Evolutionary conservation across 164 flowering plant species (phyloP).

Genomic region (Macadamia tetraphylla): DNA sequence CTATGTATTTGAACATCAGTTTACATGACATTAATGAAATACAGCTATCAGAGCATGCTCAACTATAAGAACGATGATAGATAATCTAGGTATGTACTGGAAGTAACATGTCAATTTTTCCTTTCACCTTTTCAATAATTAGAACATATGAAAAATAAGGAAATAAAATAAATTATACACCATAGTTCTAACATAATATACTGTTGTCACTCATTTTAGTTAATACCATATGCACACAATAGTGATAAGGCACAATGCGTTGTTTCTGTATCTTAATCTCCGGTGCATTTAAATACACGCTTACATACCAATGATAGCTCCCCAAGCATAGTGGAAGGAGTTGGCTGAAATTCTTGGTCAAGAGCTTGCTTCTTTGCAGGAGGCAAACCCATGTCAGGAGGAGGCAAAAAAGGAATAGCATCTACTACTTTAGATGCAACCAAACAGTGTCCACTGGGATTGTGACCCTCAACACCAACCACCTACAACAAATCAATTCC

Average conservation of each 20-base stretch:
- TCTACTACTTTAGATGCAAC: constrained; percentile 73
- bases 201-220: not conserved
- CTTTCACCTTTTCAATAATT: not conserved
- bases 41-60: not conserved
- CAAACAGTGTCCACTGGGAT: constrained; percentile 96
- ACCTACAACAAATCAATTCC: constrained; percentile 38
- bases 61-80: no score
- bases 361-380: constrained; percentile 77
- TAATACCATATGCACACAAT: not conserved
- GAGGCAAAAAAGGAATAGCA: constrained; percentile 41
- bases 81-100: not conserved
- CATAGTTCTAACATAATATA: no score
- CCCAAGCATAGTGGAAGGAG: constrained; percentile 13
- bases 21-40: not conserved
- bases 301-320: constrained; percentile 64
- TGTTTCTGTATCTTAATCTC: not conserved
- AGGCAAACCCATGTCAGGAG: constrained; percentile 32
- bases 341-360: constrained; percentile 37
- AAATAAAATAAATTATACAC: not conserved
- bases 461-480: constrained; percentile 81
- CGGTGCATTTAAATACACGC: constrained; percentile 2
- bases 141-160: not conserved
- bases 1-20: not conserved
- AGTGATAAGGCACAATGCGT: not conserved
- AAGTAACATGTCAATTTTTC: not conserved